Evolutionary conservation across 176 grass and related monocot species (phyloP), one percentile per base, ranked within the genome.

Genomic region (Alopecurus myosuroides): DNA sequence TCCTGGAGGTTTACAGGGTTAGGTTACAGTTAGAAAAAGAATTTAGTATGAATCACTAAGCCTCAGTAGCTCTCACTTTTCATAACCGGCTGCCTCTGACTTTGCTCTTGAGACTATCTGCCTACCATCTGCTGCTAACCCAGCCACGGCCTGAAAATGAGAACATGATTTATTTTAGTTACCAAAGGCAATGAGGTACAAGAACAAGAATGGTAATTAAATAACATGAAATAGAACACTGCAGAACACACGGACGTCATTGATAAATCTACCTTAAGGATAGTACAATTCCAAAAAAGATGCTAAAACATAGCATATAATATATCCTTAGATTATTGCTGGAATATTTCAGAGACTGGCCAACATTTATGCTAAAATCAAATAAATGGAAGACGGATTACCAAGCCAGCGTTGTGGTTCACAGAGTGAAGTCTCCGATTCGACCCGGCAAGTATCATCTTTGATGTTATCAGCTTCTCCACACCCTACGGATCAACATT

Each of bases 111-210:
- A 42, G 79, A 95, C 93, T 56, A 95, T 92, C 85, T 95, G 90
- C 80, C 93, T 95, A 26, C 93, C 93, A 48, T 95, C 93, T 75
- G 93, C 93, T 82, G 93, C 90, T 89, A 92, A 88, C 49, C 90
- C 93, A 28, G 93, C 88, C 70, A 91, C 83, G 77, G 90, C 82
- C 90, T 95, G 37, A 77, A 70, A 70, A 78, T 60, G 34, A 89
- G 33, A 5, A 77, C 34, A 80, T 19, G 19, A 58, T 23, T 30
- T 56, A 44, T 74, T 12, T 64, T 89, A 12, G 23, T 37, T 28
- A 76, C 23, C 39, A 67, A 17, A 41, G 20, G 5, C 29, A 50
- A 50, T 14, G 3, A 17, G 2, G 65, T 30, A 39, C 25, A 65
- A 46, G 9, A 53, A 29, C 0, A 20, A 40, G 42, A 49, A 1